phyloP scores from a whole-genome alignment of 768 basidiomycete genomes.

The Solioccasus polychromus region DNA sequence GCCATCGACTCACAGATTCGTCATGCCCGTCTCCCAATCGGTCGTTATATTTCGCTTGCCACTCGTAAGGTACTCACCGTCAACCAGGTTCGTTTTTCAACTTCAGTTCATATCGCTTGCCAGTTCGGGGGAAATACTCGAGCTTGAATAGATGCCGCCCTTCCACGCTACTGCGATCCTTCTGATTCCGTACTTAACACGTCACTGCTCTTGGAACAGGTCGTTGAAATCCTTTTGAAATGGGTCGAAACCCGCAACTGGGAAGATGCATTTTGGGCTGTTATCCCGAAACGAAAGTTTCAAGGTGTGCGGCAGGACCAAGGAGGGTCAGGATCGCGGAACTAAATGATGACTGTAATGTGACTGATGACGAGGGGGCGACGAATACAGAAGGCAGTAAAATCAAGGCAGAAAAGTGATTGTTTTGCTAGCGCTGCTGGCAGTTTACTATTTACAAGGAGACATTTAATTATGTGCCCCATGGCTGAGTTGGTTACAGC shows the following conservation, averaged over 20 bases:
- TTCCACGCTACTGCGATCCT: neutral
- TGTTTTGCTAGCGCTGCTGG: too few relatives aligned
- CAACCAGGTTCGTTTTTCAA: conserved; percentile 61
- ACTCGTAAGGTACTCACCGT: conserved; percentile 97
- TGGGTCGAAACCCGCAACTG: conserved; percentile 88
- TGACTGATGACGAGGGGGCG: neutral
- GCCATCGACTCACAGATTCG: conserved; percentile 70
- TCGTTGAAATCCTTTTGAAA: conserved; percentile 86
- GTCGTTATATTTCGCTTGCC: conserved; percentile 80
- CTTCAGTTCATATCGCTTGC: conserved; percentile 1
- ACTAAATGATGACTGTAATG: too few relatives aligned
- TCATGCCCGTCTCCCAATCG: conserved; percentile 91
- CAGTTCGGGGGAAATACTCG: conserved; percentile 1
- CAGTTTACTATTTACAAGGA: too few relatives aligned
- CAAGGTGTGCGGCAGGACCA: conserved; percentile 31
- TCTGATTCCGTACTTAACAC: conserved; percentile 3
- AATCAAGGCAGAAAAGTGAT: too few relatives aligned
- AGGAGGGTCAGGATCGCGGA: neutral
- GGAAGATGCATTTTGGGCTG: conserved; percentile 82
- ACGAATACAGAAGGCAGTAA: neutral
- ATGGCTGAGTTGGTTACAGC: conserved; percentile 53
- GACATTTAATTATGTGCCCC: conserved; percentile 37
- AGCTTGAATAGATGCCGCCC: neutral
- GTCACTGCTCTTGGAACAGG: conserved; percentile 31
- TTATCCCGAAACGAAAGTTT: conserved; percentile 92